These are phyloP conservation scores for Plectosphaerella plurivora DNA, from an alignment of 2,329 filamentous ascomycete species.

Conservation along the genomic window DNA sequence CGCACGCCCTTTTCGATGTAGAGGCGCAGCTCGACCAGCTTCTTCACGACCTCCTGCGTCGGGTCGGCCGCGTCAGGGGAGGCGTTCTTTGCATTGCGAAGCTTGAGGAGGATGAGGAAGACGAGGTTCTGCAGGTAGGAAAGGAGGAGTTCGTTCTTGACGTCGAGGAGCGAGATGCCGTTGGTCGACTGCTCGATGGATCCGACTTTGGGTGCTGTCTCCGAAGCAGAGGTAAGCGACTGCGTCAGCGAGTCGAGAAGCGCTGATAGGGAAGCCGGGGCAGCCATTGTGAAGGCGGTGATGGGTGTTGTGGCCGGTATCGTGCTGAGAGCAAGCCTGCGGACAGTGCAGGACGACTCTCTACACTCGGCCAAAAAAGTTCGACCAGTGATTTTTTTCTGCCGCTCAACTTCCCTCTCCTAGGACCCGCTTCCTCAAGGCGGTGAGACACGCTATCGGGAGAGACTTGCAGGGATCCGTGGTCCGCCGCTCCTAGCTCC, in stretches of 20 bases:
- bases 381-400: slow-evolving; percentile 7
- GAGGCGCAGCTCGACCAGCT: slow-evolving; percentile 85
- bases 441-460: too few relatives aligned
- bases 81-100: slow-evolving; percentile 49
- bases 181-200: slow-evolving; percentile 69
- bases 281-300: slow-evolving; percentile 33
- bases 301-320: slow-evolving; percentile 16
- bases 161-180: slow-evolving; percentile 89
- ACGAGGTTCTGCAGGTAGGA: slow-evolving; percentile 94
- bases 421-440: too few relatives aligned
- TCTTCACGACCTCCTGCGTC: slow-evolving; percentile 69
- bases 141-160: slow-evolving; percentile 95
- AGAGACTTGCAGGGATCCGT: too few relatives aligned
- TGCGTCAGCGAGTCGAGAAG: slow-evolving; percentile 51
- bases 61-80: slow-evolving; percentile 25
- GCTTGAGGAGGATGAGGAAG: slow-evolving; percentile 77
- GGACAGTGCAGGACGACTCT: slow-evolving; percentile 4
- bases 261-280: slow-evolving; percentile 42
- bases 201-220: slow-evolving; percentile 60
- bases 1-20: slow-evolving; percentile 91
- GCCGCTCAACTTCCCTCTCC: slow-evolving; percentile 8
- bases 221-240: slow-evolving; percentile 58
- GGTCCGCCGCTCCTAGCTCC: too few relatives aligned
- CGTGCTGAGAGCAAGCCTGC: slow-evolving; percentile 8
- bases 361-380: slow-evolving; percentile 1